Percentiles rank a stretch among this genome's conserved stretches.
Conservation (phyloP, 225 moss, liverwort and hornwort genomes). For the Marchantia polymorpha region DNA sequence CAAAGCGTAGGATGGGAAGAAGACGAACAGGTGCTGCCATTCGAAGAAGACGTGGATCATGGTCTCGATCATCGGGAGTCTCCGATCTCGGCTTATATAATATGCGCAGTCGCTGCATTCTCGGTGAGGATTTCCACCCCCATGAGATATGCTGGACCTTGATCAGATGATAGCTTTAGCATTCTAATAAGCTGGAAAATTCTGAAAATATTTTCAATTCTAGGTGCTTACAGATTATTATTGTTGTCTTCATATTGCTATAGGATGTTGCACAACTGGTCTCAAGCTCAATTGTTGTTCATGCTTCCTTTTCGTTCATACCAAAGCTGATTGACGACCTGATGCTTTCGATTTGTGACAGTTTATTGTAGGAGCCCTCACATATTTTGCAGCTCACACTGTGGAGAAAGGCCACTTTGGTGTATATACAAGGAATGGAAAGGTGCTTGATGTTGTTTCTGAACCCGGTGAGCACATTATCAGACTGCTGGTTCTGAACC, state of each 20-base stretch:
- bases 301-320: neutral
- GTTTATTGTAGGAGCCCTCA: neutral
- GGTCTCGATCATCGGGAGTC: neutral
- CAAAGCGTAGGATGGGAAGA: neutral
- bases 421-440: neutral
- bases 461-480: neutral
- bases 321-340: neutral
- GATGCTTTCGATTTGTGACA: neutral
- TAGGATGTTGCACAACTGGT: too few species aligned
- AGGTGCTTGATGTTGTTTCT: neutral
- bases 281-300: neutral
- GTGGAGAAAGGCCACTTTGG: neutral
- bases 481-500: neutral
- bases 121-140: neutral
- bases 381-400: neutral
- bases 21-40: neutral
- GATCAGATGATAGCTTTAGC: too few species aligned
- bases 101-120: neutral
- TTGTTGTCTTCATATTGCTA: neutral
- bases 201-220: neutral
- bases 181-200: neutral
- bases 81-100: neutral
- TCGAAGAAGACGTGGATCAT: neutral
- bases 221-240: neutral
- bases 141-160: neutral